Evolutionary conservation across 2,329 filamentous ascomycete genomes (phyloP).

Genomic region (Daldinia eschscholtzii): DNA sequence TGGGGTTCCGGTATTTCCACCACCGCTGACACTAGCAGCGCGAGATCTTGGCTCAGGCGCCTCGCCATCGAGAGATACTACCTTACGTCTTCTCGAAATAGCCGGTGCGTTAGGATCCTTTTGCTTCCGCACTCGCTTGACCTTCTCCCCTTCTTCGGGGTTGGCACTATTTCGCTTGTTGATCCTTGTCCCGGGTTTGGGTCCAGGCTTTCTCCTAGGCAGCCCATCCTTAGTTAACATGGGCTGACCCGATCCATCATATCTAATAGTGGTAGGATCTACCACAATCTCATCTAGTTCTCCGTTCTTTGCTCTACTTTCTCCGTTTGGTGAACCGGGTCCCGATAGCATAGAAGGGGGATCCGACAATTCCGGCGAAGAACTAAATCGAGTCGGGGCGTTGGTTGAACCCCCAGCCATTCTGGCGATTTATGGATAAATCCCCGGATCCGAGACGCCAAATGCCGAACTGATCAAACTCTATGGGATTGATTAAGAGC

Average conservation of each 20-base stretch:
- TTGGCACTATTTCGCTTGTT: constrained; percentile 59
- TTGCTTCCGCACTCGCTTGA: constrained; percentile 67
- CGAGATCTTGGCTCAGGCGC: constrained; percentile 46
- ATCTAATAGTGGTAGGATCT: constrained; percentile 52
- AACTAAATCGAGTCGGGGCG: constrained; percentile 48
- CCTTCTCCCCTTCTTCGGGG: constrained; percentile 60
- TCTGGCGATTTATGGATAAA: constrained; percentile 22
- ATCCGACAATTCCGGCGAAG: constrained; percentile 53
- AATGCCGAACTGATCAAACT: not conserved
- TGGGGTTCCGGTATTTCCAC: constrained; percentile 40
- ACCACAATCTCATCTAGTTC: constrained; percentile 53
- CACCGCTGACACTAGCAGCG: constrained; percentile 45
- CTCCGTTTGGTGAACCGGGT: constrained; percentile 48
- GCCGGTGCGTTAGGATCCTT: constrained; percentile 70
- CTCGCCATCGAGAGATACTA: constrained; percentile 51
- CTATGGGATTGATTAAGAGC: not conserved
- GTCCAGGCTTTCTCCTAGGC: constrained; percentile 73
- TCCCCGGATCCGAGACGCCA: not conserved
- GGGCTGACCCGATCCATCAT: constrained; percentile 54
- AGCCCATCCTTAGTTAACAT: constrained; percentile 69
- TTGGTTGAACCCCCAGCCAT: constrained; percentile 48
- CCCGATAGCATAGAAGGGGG: constrained; percentile 52
- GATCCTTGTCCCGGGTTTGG: constrained; percentile 71
- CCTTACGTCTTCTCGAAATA: constrained; percentile 68
- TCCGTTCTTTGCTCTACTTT: constrained; percentile 43